Conservation (phyloP, 2,329 filamentous ascomycete species). For the Verticillium dahliae region DNA sequence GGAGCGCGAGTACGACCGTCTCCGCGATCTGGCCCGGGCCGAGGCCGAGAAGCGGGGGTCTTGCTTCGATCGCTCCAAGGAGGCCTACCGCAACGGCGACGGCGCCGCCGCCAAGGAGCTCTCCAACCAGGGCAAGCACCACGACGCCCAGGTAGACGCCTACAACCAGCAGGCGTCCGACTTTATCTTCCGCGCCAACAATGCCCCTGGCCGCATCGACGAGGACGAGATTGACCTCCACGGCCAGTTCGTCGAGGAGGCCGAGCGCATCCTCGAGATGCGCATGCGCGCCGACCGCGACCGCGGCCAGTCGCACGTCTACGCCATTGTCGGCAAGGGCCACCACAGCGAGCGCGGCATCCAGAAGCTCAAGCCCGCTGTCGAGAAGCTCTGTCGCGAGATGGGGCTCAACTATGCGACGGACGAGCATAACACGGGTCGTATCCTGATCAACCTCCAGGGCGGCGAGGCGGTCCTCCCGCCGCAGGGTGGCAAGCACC, state of each 20-base stretch:
- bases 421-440: conserved; percentile 74
- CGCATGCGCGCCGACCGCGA: conserved; percentile 72
- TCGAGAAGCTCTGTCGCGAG: conserved; percentile 80
- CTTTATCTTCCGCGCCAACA: conserved; percentile 94
- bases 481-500: conserved; percentile 15
- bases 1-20: conserved; percentile 86
- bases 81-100: conserved; percentile 80
- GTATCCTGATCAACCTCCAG: conserved; percentile 81
- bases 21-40: conserved; percentile 74
- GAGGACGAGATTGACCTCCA: conserved; percentile 89
- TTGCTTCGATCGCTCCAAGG: conserved; percentile 68
- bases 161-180: conserved; percentile 90
- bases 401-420: conserved; percentile 76
- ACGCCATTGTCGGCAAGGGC: conserved; percentile 94
- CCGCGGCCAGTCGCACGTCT: conserved; percentile 72
- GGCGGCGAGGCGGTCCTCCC: conserved; percentile 56
- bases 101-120: conserved; percentile 77
- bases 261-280: conserved; percentile 81
- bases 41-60: conserved; percentile 73
- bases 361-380: conserved; percentile 92
- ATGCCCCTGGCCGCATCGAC: conserved; percentile 66
- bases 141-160: conserved; percentile 76
- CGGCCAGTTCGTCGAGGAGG: conserved; percentile 91
- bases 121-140: conserved; percentile 76
- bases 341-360: conserved; percentile 78